Evolutionary conservation across 108 stramenopile species (phyloP), one percentile per base, ranked within the genome.

Genomic region (Nannochloropsis salina): DNA sequence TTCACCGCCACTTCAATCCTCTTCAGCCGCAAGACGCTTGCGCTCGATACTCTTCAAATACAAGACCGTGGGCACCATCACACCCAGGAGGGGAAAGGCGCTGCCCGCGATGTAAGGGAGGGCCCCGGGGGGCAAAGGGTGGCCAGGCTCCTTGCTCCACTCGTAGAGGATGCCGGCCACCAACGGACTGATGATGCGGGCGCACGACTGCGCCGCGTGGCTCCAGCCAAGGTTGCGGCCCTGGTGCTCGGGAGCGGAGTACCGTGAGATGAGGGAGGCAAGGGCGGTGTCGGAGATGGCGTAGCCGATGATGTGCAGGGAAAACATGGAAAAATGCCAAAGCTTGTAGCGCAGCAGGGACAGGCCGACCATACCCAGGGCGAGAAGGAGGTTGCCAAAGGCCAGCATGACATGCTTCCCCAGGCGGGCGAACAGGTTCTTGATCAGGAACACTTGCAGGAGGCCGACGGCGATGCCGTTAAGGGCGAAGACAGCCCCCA

Each of bases 241-340:
- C 80, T 89, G 90, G 12, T 88, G 61, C n/a, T 61, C 61, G 42
- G 83, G 86, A 20, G 89, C 84, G 41, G 90, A 86, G 42, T 90
- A 90, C 42, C 88, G 83, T 47, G 88, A 82, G 45, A 90, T 86
- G n/a, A 90, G 79, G 9, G 89, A 84, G 18, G 87, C 89, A 10
- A 90, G 86, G 1, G 90, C 88, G 21, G 90, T 90, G 86, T 90
- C 90, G 21, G 90, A 89, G 43, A 90, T 84, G 41, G 90, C 87
- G 74, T 90, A 90, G 31, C 90, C 90, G 43, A 90, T 43, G 85
- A 90, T 90, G 81, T 90, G 89, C 21, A 89, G 80, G 1, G 84
- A 80, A 81, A 90, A 84, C 82, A 90, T 86, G 79, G 84, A 44
- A 44, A 91, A 91, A 44, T 91, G 90, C 9, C 87, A 20, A 6